Base-by-base conservation (phyloP, 2,329 filamentous ascomycete genomes). In the Ascocoryne sarcoides region DNA sequence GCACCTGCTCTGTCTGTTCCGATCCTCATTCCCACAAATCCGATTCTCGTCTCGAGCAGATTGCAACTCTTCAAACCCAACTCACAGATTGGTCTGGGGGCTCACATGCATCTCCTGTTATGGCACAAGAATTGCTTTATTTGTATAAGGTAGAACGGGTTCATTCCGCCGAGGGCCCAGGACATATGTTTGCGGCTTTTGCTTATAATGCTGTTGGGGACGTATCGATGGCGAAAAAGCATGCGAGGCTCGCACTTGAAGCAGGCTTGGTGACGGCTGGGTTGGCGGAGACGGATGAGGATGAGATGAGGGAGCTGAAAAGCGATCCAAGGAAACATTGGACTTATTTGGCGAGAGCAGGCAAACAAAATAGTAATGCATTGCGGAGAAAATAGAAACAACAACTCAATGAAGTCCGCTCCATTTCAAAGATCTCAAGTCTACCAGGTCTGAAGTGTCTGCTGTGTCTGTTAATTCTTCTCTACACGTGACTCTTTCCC, bases 101-200 rank as follows among this genome's bases (percentile, higher is more conserved):
- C 0, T 58, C 59, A 4, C 36, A 26, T 3, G 59, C 55, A 4
- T 59, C 57, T 1, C 55, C 60, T 1, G 52, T 54, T 17, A 62
- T 60, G 49, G 65, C 64, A 2, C 60, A 65, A 37, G 48, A 60
- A 21, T 50, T 67, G 3, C 47, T 67, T 10, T 48, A 47, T 2
- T 49, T 67, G 7, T 65, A 63, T 40, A 49, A 61, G 37, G 47
- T 58, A 30, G 65, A 68, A 43, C 51, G 45, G 9, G 28, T 56
- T 52, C 12, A 54, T 59, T 39, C 49, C 42, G 32, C 59, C 48
- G 2, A 56, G 51, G 37, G 52, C 54, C 36, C 57, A 56, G 46
- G 64, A 54, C 49, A 65, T 55, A 12, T 62, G 63, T 50, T 65
- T 14, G 62, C 63, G 14, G 62, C 63, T 1, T 44, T 64, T n/a